A percentile compares a stretch with the other conserved stretches of the same genome.
These are phyloP conservation scores for Sporobolomyces roseus DNA, from an alignment of 768 basidiomycete species.

Conservation along the genomic window DNA sequence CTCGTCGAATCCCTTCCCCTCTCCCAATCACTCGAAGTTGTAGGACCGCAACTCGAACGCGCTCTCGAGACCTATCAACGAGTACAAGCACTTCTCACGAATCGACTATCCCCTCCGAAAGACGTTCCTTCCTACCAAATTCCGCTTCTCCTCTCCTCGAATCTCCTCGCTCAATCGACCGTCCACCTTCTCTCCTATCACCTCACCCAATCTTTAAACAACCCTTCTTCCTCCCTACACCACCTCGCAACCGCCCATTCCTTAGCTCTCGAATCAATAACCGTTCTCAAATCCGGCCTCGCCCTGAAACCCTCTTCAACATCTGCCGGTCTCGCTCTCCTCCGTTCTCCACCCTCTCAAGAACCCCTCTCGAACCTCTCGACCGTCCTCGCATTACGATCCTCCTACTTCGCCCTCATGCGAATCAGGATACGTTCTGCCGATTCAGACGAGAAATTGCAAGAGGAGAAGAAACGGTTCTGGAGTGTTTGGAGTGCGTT, in stretches of 20 bases:
- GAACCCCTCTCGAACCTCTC: constrained; percentile 12
- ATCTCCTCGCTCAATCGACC: constrained; percentile 24
- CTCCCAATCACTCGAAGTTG: not conserved
- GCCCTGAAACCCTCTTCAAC: constrained; percentile 12
- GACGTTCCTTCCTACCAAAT: constrained; percentile 20
- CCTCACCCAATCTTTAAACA: not conserved
- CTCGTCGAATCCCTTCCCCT: constrained; percentile 26
- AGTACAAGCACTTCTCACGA: constrained; percentile 18
- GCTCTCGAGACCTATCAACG: constrained; percentile 7
- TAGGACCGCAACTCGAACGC: not conserved
- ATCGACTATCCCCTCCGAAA: constrained; percentile 29
- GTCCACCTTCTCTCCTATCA: constrained; percentile 29
- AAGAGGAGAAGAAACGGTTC: constrained; percentile 2
- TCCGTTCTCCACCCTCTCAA: not conserved
- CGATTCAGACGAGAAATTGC: not conserved
- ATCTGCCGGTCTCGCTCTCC: not conserved
- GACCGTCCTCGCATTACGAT: constrained; percentile 11
- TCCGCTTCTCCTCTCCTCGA: constrained; percentile 31
- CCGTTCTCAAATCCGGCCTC: constrained; percentile 7
- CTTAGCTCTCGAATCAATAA: constrained; percentile 24
- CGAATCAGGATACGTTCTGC: constrained; percentile 17
- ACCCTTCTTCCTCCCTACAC: not conserved
- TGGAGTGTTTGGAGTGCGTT: constrained; percentile 25
- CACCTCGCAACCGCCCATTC: not conserved
- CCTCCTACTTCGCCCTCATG: constrained; percentile 13